Percentiles rank a stretch among this genome's conserved stretches.
Conservation (phyloP, 2,329 filamentous ascomycete genomes). For the Triangularia verruculosa region DNA sequence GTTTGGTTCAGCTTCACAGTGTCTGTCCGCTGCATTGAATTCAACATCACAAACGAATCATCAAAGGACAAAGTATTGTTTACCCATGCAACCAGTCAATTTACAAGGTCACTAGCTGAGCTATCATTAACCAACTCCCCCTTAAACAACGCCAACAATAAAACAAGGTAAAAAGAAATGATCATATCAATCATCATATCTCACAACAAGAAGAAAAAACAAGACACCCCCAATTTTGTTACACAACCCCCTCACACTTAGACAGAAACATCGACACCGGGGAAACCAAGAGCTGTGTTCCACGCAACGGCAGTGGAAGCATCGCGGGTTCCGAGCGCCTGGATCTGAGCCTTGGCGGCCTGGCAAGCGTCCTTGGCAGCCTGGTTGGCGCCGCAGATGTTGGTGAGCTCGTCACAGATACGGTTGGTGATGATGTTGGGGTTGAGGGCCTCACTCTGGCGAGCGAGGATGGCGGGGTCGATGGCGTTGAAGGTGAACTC, state of each 20-base stretch:
- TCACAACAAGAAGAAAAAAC: neutral
- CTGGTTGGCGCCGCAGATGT: slow-evolving; percentile 61
- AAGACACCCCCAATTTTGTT: neutral
- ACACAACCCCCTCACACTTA: neutral
- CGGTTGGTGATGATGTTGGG: slow-evolving; percentile 72
- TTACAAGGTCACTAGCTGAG: neutral
- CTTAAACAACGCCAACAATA: neutral
- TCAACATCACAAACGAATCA: neutral
- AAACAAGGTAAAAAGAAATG: slow-evolving; percentile 2
- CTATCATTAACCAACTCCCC: neutral
- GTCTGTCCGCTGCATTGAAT: neutral
- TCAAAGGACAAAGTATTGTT: neutral
- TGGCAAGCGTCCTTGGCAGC: slow-evolving; percentile 55
- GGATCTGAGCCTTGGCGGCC: slow-evolving; percentile 46
- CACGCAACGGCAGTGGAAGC: slow-evolving; percentile 39
- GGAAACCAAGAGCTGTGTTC: slow-evolving; percentile 42
- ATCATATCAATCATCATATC: neutral
- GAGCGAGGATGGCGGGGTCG: slow-evolving; percentile 58
- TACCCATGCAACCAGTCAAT: neutral
- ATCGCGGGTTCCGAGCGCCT: slow-evolving; percentile 35
- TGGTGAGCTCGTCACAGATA: slow-evolving; percentile 66
- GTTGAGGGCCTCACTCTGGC: slow-evolving; percentile 66
- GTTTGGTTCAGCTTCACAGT: neutral
- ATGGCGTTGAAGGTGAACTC: slow-evolving; percentile 68
- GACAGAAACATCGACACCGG: slow-evolving; percentile 32